phyloP scores from a whole-genome alignment of 345 rosid genomes.

The Gossypium sturtianum region DNA sequence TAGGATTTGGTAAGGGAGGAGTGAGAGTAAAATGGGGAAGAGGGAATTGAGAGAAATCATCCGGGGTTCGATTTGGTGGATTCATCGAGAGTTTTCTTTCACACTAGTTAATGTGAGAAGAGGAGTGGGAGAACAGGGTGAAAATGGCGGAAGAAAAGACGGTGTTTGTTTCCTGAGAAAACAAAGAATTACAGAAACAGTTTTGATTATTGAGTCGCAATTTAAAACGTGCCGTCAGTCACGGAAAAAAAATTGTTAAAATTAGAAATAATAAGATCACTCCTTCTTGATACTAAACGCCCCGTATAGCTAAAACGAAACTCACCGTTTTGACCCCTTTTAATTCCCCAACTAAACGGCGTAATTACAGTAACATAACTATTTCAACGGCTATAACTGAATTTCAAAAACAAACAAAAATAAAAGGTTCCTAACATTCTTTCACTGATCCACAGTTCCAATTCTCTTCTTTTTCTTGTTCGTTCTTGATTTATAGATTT shows the following conservation, averaged over 20 bases:
- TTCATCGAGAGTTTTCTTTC: conserved; percentile 30
- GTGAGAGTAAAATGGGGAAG: conserved; percentile 33
- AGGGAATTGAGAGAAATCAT: conserved; percentile 31
- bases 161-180: conserved; percentile 19
- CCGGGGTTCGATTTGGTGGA: conserved; percentile 30
- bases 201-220: not conserved
- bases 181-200: not conserved
- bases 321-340: too few species aligned
- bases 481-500: not conserved
- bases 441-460: conserved; percentile 3
- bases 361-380: too few species aligned
- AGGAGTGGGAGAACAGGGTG: not conserved
- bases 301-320: too few species aligned
- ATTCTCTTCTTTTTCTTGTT: not conserved
- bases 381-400: too few species aligned
- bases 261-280: too few species aligned
- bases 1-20: conserved; percentile 36
- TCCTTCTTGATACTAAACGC: too few species aligned
- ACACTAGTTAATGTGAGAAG: not conserved
- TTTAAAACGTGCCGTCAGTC: not conserved
- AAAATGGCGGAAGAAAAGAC: not conserved
- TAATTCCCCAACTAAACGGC: too few species aligned
- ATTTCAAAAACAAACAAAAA: too few species aligned
- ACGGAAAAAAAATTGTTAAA: too few species aligned
- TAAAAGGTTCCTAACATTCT: not conserved